Evolutionary conservation across 2,329 filamentous ascomycete genomes (phyloP), one percentile per base, ranked within the genome.

Genomic region (Colletotrichum salicis): DNA sequence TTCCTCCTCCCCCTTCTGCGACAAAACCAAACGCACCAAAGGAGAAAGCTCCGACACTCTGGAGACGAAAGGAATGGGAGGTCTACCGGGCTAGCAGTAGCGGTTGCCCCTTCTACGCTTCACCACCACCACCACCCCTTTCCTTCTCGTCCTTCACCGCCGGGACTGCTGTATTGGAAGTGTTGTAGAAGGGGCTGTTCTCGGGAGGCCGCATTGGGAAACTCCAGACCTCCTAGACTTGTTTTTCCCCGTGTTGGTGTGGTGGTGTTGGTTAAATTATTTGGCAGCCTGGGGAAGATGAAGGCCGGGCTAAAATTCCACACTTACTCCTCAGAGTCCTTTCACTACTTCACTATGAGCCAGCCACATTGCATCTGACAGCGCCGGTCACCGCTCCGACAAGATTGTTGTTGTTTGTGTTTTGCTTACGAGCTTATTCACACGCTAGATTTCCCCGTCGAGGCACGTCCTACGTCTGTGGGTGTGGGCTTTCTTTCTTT

Each of bases 171-270:
- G 19, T 19, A 48, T 48, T 48, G 19, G 19, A 48, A 48, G 41
- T 48, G 41, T 19, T 48, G 41, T n/a, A 48, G 27, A 57, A 11
- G 27, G 48, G 10, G 15, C 55, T 27, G 48, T 70, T 48, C 63
- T 70, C 67, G 67, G 63, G 63, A 70, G 63, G 48, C 67, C 29
- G 67, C 29, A 59, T 70, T 61, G 22, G 67, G 67, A 61, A 35
- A 67, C 8, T 52, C 35, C 55, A 41, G 63, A 54, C 27, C 45
- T 41, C 37, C 37, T 41, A 19, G 37, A 22, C 41, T 22, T 11
- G 41, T n/a, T n/a, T 7, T 19, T 19, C 41, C 8, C 13, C 13
- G 15, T 19, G 5, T 15, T 61, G 1, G 41, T 27, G n/a, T 61
- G 41, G 58, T 51, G 24, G 19, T 27, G 27, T 29, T 29, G 27